Base-by-base conservation (phyloP, 768 basidiomycete species). In the Dioszegia crocea region DNA sequence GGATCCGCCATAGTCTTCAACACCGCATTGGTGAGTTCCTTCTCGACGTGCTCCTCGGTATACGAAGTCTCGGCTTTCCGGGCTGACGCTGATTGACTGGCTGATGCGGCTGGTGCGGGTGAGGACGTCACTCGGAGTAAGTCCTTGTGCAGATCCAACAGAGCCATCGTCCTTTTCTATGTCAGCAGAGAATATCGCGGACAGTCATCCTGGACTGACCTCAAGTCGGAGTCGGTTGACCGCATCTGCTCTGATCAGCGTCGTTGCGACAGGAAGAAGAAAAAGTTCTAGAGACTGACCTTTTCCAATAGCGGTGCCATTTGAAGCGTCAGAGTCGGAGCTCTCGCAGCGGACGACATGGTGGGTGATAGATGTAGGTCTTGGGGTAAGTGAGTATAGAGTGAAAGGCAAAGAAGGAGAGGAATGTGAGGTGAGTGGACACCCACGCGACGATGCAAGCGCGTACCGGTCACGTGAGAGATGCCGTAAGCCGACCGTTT, bases 91-190 rank as follows among this genome's bases (percentile, higher is more conserved):
- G 62, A 63, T 21, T 59, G 45, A 19, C 56, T 49, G 14, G 68
- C 47, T 46, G 59, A 45, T 16, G 27, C 23, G 51, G 27, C 27
- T 8, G 51, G 12, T 3, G 27, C 14, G 10, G 47, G 19, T 23
- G 48, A 14, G 47, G 77, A 78, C 50, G 83, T 84, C 83, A 90
- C 86, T 75, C 85, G 83, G 76, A 83, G 86, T 80, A 93, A 85
- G 80, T 94, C 91, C 36, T 83, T 83, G 83, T 90, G 88, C 66
- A 98, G 78, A 78, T 99, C 94, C 64, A 91, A 96, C 64, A 99
- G 81, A 38, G 92, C 91, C 94, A 97, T 98, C 77, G 30, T 26
- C 23, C 40, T 50, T 6, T 24, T 21, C 27, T 26, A 39, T 24
- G 29, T n/a, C 1, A 48, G 21, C 23, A 21, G 33, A 33, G 14